A percentile compares a stretch with the other conserved stretches of the same genome.
phyloP scores from a whole-genome alignment of 2,329 filamentous ascomycete genomes.

The Paracoccidioides lutzii region DNA sequence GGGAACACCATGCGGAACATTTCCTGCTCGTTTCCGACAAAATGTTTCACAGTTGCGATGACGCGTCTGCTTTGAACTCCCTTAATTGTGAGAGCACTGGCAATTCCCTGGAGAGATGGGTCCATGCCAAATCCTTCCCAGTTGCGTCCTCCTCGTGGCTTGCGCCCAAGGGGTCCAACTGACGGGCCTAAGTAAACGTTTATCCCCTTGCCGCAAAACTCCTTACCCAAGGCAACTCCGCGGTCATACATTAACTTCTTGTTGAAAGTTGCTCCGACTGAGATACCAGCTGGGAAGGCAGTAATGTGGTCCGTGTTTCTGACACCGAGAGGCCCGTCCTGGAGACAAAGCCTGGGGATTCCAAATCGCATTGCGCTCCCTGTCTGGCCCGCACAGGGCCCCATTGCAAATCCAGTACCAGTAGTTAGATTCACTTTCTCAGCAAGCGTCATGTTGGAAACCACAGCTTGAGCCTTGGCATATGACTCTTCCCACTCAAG shows the following conservation, averaged over 20 bases:
- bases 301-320: slow-evolving; percentile 62
- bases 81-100: slow-evolving; percentile 40
- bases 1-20: slow-evolving; percentile 38
- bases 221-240: slow-evolving; percentile 54
- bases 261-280: slow-evolving; percentile 60
- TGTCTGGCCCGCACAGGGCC: slow-evolving; percentile 62
- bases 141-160: slow-evolving; percentile 58
- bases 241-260: slow-evolving; percentile 58
- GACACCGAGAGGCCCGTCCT: slow-evolving; percentile 60
- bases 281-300: slow-evolving; percentile 69
- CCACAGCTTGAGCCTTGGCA: slow-evolving; percentile 52
- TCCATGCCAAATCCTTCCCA: slow-evolving; percentile 66
- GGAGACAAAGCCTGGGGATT: slow-evolving; percentile 58
- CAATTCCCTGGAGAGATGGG: slow-evolving; percentile 48
- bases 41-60: slow-evolving; percentile 46
- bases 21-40: slow-evolving; percentile 38
- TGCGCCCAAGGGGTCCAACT: slow-evolving; percentile 58
- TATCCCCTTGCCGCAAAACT: slow-evolving; percentile 60
- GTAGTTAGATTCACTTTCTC: slow-evolving; percentile 69
- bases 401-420: slow-evolving; percentile 61
- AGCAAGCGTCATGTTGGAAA: slow-evolving; percentile 63
- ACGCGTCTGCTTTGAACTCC: slow-evolving; percentile 46
- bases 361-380: slow-evolving; percentile 58
- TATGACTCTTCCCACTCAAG: slow-evolving; percentile 58
- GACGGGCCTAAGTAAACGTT: slow-evolving; percentile 58